Evolutionary conservation across 108 stramenopile species (phyloP), one percentile per base, ranked within the genome.

Genomic region (Phaeodactylum tricornutum): DNA sequence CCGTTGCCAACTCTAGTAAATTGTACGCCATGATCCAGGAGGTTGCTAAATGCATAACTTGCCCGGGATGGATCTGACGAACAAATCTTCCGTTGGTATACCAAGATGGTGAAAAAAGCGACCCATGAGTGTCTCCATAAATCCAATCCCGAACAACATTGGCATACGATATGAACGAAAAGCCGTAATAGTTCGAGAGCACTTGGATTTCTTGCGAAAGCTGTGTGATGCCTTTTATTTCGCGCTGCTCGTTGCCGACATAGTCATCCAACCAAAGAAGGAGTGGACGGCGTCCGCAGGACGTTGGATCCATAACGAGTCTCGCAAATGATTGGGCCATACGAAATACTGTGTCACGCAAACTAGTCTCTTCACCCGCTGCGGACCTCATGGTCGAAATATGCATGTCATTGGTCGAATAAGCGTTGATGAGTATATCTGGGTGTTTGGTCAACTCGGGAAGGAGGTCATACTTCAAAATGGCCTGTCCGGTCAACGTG

Each of bases 371-470:
- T 34, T 64, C 55, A 2, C 30, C 8, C 43, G 55, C 25, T 0
- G 72, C 66, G 35, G 61, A 57, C 38, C 50, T 11, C 8, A 62
- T 52, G 6, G 67, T 65, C 43, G 57, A 63, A 48, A 75, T 69
- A 53, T 85, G 83, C 77, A 85, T 74, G 53, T 85, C 83, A 55
- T 88, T 88, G n/a, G 81, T 81, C 3, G 79, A 61, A 52, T 84
- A 88, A 15, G 79, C 76, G 69, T 81, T 77, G 27, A 88, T 67
- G 0, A 88, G 47, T 30, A 88, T 64, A 52, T 88, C 86, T 2
- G 86, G 82, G 59, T 75, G 27, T 14, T 31, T 43, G n/a, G 51
- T 47, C 56, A 75, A 73, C 6, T 50, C 66, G 0, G 77, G 74
- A 37, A 83, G 49, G 38, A 84, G 50, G 7, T 69, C 69, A 51